Conservation (phyloP, 75 land plant genomes). For the Pinus albicaulis region DNA sequence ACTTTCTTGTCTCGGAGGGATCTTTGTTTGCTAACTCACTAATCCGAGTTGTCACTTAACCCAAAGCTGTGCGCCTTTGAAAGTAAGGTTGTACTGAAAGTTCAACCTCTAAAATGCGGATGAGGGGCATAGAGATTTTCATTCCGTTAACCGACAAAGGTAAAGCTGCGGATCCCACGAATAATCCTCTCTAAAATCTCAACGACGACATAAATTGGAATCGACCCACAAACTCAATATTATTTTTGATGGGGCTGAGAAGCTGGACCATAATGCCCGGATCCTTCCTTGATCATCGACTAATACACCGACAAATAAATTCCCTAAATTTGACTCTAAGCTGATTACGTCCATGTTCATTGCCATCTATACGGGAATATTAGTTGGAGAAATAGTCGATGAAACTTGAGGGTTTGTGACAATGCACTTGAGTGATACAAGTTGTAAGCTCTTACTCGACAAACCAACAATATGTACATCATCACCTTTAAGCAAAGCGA, state of each 20-base stretch:
- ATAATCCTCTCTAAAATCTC: conserved; percentile 72
- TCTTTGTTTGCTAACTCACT: conserved; percentile 86
- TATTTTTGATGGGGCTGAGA: conserved; percentile 58
- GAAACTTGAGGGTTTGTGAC: too few relatives aligned
- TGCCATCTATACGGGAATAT: conserved; percentile 4
- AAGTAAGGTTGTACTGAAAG: conserved; percentile 86
- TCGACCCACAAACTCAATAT: conserved; percentile 87
- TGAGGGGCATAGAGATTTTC: conserved; percentile 70
- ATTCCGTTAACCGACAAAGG: conserved; percentile 68
- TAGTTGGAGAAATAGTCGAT: too few relatives aligned
- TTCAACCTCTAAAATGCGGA: conserved; percentile 80
- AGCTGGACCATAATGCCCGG: conserved; percentile 35
- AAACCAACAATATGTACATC: neutral
- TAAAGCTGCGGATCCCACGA: conserved; percentile 50
- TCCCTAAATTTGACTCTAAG: conserved; percentile 22
- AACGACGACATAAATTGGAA: conserved; percentile 71
- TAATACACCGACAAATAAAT: conserved; percentile 27
- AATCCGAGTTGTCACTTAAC: conserved; percentile 73
- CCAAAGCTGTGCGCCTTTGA: conserved; percentile 94
- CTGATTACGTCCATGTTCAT: conserved; percentile 45
- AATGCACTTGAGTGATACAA: too few relatives aligned
- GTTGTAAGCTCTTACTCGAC: too few relatives aligned
- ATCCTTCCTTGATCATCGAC: conserved; percentile 27
- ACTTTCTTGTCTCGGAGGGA: conserved; percentile 76
- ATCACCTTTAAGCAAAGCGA: conserved; percentile 19